Base-by-base conservation (phyloP, 495 filamentous ascomycete genomes). In the Tuber calosporum region DNA sequence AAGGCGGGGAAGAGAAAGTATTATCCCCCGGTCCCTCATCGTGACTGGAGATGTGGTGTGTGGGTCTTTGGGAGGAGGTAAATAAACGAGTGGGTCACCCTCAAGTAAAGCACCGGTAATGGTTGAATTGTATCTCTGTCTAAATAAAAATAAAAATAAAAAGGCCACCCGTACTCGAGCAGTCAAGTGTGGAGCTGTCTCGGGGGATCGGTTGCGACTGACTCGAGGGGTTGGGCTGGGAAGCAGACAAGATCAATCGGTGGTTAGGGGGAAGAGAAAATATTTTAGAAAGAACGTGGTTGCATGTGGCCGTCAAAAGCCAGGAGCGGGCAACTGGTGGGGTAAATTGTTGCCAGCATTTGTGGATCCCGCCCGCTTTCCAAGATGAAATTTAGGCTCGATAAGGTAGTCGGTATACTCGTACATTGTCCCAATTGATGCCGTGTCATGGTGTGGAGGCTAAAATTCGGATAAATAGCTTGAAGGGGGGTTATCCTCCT, bases 221-320 rank as follows among this genome's bases (percentile, higher is more conserved):
- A 43, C 53, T 77, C 74, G 69, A 74, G 67, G 75, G 73, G 22
- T 70, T 42, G 74, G 69, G 74, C 76, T 70, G 76, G 76, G 76
- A 39, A 77, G 53, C 26, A 34, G 53, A 62, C 53, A 34, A 5
- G 53, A 34, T 34, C 13, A 34, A 62, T 62, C 26, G 13, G 30
- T 62, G 53, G 53, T 19, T 62, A 13, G 53, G 53, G 53, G 34
- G 53, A 26, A 62, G 26, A 17, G 53, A 62, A 62, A 62, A 62
- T 62, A 62, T 62, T 62, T 62, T 4, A 34, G 53, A 30, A 62
- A 3, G 53, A 34, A 62, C 53, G 53, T 34, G 53, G 26, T 30
- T 62, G 53, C 53, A 62, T 13, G 53, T 62, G 53, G 53, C 26
- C 26, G 26, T 34, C 53, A 62, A 30, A 30, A 30, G 53, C 11